Percentiles rank a stretch among this genome's conserved stretches.
These are phyloP conservation scores for Sporothrix globosa DNA, from an alignment of 2,329 filamentous ascomycete genomes.

Conservation along the genomic window DNA sequence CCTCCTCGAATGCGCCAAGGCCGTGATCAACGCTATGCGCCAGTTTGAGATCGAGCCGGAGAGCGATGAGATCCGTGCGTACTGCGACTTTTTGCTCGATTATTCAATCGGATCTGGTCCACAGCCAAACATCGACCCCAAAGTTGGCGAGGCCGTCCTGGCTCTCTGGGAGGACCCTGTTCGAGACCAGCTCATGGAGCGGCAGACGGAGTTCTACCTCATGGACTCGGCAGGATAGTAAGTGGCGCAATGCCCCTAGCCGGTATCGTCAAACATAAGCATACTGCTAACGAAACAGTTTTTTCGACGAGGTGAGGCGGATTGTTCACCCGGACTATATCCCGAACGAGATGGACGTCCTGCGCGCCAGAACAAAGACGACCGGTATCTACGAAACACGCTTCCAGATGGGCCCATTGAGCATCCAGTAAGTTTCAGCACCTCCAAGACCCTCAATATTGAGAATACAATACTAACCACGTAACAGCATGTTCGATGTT, in stretches of 20 bases:
- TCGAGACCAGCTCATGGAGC: constrained; percentile 81
- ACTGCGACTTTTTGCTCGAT: constrained; percentile 78
- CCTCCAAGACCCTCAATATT: no score
- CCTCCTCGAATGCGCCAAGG: constrained; percentile 92
- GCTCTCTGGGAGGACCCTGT: constrained; percentile 89
- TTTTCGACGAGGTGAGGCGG: constrained; percentile 89
- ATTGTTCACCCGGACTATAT: constrained; percentile 86
- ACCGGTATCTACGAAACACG: constrained; percentile 99
- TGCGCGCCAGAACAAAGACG: constrained; percentile 94
- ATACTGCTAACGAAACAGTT: constrained; percentile 58
- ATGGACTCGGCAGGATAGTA: constrained; percentile 99
- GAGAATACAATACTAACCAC: neutral
- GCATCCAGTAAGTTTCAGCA: constrained; percentile 80
- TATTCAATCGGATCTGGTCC: constrained; percentile 92
- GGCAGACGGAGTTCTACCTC: constrained; percentile 96
- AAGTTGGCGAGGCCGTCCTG: constrained; percentile 80
- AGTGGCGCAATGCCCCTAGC: constrained; percentile 42
- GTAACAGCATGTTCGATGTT: constrained; percentile 95
- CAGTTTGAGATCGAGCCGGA: constrained; percentile 86
- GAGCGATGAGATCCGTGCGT: constrained; percentile 69
- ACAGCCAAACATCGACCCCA: constrained; percentile 77
- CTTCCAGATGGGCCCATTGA: constrained; percentile 97
- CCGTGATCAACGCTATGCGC: constrained; percentile 86
- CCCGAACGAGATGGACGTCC: constrained; percentile 90
- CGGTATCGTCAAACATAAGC: no score